phyloP scores from a whole-genome alignment of 2,329 filamentous ascomycete species.

The Botrytis sinoallii region DNA sequence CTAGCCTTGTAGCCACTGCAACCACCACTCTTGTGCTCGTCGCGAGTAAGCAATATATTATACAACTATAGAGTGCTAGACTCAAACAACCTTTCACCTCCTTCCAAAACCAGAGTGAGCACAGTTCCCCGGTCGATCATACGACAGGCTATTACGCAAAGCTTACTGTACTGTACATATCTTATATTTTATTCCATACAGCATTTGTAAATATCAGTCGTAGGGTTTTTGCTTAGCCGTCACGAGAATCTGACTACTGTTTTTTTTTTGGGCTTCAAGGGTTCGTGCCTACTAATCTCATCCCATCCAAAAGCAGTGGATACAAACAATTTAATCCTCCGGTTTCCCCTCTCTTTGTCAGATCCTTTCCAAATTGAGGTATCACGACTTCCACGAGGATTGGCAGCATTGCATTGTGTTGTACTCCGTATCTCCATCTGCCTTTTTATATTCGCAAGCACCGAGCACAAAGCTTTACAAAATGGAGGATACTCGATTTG shows the following conservation, averaged over 20 bases:
- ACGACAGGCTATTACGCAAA: neutral
- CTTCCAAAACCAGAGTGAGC: neutral
- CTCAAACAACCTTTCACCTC: neutral
- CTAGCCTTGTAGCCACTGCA: neutral
- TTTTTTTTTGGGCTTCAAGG: neutral
- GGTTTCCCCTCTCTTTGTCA: neutral
- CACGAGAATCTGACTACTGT: neutral
- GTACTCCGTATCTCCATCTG: neutral
- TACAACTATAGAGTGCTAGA: neutral
- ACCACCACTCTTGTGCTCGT: neutral
- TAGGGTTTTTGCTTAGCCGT: neutral
- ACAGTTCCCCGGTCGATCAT: neutral
- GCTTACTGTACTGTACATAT: constrained; percentile 13
- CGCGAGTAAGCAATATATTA: neutral
- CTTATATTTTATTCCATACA: neutral
- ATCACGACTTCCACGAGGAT: neutral
- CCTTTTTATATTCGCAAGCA: neutral
- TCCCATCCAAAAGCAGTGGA: neutral
- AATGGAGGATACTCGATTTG: constrained; percentile 19
- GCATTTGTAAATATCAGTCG: neutral
- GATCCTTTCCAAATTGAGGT: neutral
- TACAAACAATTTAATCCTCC: constrained; percentile 1
- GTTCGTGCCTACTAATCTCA: neutral
- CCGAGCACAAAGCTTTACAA: neutral
- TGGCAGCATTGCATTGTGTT: neutral